Evolutionary conservation across 306 rosid genomes (phyloP).

Genomic region (Casuarina equisetifolia): DNA sequence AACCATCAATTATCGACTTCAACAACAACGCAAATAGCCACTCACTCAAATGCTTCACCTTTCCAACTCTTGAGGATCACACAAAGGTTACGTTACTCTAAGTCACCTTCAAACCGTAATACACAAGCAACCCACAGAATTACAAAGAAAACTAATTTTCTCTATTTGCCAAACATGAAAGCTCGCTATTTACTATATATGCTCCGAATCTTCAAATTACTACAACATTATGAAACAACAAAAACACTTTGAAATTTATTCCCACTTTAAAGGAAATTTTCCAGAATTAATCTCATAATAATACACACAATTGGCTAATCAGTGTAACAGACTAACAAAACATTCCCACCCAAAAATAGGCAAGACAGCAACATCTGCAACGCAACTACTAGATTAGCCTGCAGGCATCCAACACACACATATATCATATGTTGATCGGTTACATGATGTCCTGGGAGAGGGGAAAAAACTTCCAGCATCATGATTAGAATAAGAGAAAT

Average conservation of each 20-base stretch:
- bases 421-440: not conserved
- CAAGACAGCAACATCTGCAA: not conserved
- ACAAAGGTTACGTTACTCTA: not conserved
- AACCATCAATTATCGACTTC: not conserved
- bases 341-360: constrained; percentile 4
- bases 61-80: not conserved
- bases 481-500: not conserved
- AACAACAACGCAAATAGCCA: not conserved
- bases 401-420: not conserved
- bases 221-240: constrained; percentile 4
- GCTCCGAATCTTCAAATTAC: not conserved
- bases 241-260: not conserved
- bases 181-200: not conserved
- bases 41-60: not conserved
- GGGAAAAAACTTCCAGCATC: not conserved
- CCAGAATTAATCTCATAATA: not conserved
- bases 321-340: not conserved
- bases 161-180: not conserved
- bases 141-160: not conserved
- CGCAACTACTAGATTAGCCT: not conserved
- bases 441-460: not conserved
- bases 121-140: not conserved
- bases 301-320: not conserved
- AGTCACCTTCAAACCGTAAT: not conserved
- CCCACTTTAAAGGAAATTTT: not conserved